Evolutionary conservation across 108 stramenopile species (phyloP).

Genomic region (Stephanodiscus triporus): DNA sequence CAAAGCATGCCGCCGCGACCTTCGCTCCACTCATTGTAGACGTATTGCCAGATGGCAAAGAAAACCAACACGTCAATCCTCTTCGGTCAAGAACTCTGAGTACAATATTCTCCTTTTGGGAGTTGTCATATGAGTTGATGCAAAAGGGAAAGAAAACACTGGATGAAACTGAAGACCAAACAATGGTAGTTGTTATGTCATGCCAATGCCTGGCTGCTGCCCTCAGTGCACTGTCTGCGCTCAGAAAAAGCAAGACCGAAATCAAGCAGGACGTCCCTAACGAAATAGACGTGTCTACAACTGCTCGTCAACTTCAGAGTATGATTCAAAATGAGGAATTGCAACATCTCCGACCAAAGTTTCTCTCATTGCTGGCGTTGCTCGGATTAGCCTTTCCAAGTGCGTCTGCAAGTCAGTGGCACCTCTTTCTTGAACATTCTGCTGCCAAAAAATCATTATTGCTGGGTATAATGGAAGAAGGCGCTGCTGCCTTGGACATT

Average conservation of each 20-base stretch:
- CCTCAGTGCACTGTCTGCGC: slow-evolving; percentile 28
- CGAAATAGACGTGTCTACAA: slow-evolving; percentile 32
- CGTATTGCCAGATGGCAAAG: slow-evolving; percentile 51
- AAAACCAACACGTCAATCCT: slow-evolving; percentile 58
- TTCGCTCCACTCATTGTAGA: slow-evolving; percentile 69
- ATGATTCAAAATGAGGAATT: slow-evolving; percentile 28
- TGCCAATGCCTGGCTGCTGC: slow-evolving; percentile 34
- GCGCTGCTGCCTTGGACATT: slow-evolving; percentile 11
- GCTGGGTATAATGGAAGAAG: slow-evolving; percentile 33
- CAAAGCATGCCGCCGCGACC: slow-evolving; percentile 60
- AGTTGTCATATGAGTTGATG: slow-evolving; percentile 30
- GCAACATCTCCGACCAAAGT: slow-evolving; percentile 6
- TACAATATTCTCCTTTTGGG: slow-evolving; percentile 38
- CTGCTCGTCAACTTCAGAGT: slow-evolving; percentile 35
- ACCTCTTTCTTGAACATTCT: slow-evolving; percentile 50
- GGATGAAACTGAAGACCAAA: not conserved
- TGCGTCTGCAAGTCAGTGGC: slow-evolving; percentile 45
- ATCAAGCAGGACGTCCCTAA: slow-evolving; percentile 6
- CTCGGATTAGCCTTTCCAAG: slow-evolving; percentile 39
- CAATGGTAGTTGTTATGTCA: slow-evolving; percentile 7
- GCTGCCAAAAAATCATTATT: slow-evolving; percentile 14
- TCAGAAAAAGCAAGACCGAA: slow-evolving; percentile 29
- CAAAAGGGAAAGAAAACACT: not conserved
- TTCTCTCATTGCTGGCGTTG: slow-evolving; percentile 26
- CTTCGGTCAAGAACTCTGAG: slow-evolving; percentile 47